Base-by-base conservation (phyloP, 176 grass and related monocot species). In the Carex myosuroides region DNA sequence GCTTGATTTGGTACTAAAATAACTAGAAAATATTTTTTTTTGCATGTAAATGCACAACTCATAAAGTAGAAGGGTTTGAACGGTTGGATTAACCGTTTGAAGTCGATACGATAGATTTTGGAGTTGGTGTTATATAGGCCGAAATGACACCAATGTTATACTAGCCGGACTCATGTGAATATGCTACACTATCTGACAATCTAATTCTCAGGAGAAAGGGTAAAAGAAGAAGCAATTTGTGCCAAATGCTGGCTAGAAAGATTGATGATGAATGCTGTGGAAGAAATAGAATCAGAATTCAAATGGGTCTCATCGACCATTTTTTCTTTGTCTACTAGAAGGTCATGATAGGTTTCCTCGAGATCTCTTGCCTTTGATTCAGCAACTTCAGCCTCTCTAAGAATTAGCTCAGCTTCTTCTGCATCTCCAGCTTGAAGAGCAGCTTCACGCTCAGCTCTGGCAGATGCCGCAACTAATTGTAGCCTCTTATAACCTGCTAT, bases 381-480 rank as follows among this genome's bases (percentile, higher is more conserved):
- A 42, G 91, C 87, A 12, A 84, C 88, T 92, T 89, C 91, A 85
- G 93, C 91, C 83, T 99, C 96, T 87, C 86, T 91, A 21, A 69
- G 60, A 46, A 95, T 80, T 65, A 95, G 79, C 41, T 85, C 88
- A 46, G 92, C 66, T 93, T 95, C 93, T 86, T 95, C 91, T 2
- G 6, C 64, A 61, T 93, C 96, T 74, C 89, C 93, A 20, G 75
- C 86, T 89, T 93, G 86, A 88, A 88, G 87, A 85, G 96, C 93
- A 88, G 91, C 89, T 89, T 85, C 84, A 78, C 90, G 87, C 88
- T 99, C 93, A 85, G 91, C 93, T 88, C 89, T 95, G 81, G 89
- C 89, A 83, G 91, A 91, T 78, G 86, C 87, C 68, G 85, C 86
- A 84, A 92, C 91, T 82, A 99, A 85, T 26, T 64, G 79, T 11